Evolutionary conservation across 345 rosid genomes (phyloP).

Genomic region (Barbarea vulgaris): DNA sequence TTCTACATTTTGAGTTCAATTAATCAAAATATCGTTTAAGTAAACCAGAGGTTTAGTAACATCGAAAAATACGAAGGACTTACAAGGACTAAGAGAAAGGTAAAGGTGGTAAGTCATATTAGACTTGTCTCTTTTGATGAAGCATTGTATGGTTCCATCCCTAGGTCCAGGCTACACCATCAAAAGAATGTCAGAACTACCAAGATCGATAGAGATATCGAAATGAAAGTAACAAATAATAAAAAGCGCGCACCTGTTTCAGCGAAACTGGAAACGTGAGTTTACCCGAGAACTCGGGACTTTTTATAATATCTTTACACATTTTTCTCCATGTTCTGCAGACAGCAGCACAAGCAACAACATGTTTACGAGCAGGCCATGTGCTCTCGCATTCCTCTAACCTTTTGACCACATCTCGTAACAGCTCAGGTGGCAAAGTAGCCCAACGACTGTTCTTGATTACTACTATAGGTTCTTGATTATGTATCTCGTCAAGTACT

Average conservation of each 20-base stretch:
- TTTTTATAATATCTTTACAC: constrained; percentile 71
- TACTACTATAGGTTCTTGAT: constrained; percentile 41
- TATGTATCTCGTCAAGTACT: constrained; percentile 52
- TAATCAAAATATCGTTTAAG: background rate
- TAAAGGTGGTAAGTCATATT: constrained; percentile 75
- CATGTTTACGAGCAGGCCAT: constrained; percentile 84
- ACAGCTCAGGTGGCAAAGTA: constrained; percentile 73
- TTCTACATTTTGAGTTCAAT: background rate
- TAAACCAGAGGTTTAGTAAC: background rate
- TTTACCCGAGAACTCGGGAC: constrained; percentile 72
- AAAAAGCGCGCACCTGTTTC: constrained; percentile 55
- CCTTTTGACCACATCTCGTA: constrained; percentile 72
- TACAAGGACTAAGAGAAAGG: constrained; percentile 76
- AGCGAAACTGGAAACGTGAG: constrained; percentile 81
- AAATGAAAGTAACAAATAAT: background rate
- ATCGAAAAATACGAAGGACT: constrained; percentile 21
- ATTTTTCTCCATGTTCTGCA: constrained; percentile 83
- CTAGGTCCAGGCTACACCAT: constrained; percentile 69
- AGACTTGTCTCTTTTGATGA: constrained; percentile 80
- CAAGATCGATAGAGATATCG: background rate
- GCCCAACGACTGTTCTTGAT: constrained; percentile 76
- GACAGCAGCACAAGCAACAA: constrained; percentile 79
- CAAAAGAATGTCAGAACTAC: background rate
- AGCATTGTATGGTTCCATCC: constrained; percentile 75
- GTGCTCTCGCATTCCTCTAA: constrained; percentile 72